Evolutionary conservation across 2,329 filamentous ascomycete species (phyloP).

Genomic region (Aspergillus transmontanensis): DNA sequence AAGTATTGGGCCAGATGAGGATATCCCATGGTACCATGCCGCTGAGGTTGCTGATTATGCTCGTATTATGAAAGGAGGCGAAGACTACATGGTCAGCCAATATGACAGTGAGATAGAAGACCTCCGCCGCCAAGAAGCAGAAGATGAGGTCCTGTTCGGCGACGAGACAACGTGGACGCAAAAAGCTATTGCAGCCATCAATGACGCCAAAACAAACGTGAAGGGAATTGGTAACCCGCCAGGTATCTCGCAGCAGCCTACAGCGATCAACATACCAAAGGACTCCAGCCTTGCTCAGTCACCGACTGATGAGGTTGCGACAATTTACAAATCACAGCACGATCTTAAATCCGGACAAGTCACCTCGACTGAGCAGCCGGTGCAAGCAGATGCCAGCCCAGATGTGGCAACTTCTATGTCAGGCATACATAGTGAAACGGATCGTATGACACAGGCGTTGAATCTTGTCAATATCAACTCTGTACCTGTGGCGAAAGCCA

Average conservation of each 20-base stretch:
- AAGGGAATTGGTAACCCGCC: constrained; percentile 69
- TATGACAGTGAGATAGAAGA: constrained; percentile 78
- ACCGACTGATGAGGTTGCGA: constrained; percentile 48
- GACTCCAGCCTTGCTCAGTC: constrained; percentile 54
- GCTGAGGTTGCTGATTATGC: constrained; percentile 94
- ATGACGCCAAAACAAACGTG: constrained; percentile 74
- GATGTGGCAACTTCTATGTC: constrained; percentile 10
- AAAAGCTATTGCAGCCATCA: constrained; percentile 76
- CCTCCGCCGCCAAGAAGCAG: constrained; percentile 74
- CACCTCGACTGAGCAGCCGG: constrained; percentile 29
- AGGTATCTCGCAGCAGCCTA: constrained; percentile 52
- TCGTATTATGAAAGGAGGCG: constrained; percentile 90
- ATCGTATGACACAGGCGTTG: constrained; percentile 29
- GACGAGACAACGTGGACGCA: constrained; percentile 92
- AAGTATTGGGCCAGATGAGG: constrained; percentile 67
- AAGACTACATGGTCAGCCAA: constrained; percentile 81
- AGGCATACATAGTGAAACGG: constrained; percentile 20
- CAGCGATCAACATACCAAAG: constrained; percentile 50
- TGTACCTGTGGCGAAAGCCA: constrained; percentile 24
- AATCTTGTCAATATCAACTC: constrained; percentile 23
- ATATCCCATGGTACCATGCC: constrained; percentile 92
- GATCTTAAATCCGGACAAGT: constrained; percentile 49
- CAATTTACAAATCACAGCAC: constrained; percentile 56
- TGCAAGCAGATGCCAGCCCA: neutral
- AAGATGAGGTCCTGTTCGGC: constrained; percentile 89